Evolutionary conservation across 371 early-diverging fungal species (phyloP).

Genomic region (Agmasoma carcini): DNA sequence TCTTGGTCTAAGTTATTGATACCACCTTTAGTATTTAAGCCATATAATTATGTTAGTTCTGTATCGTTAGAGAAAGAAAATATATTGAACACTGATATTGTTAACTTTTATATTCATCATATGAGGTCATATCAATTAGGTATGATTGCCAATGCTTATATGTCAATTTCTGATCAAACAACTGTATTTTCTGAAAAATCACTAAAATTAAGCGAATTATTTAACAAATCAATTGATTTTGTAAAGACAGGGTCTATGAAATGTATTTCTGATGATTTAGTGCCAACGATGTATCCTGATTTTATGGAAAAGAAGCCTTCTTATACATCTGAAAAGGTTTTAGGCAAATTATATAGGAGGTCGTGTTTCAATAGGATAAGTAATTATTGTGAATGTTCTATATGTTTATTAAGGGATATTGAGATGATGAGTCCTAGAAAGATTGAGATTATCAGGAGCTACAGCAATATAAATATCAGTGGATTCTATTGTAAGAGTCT

Average conservation of each 20-base stretch:
- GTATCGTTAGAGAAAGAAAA: slow-evolving; percentile 42
- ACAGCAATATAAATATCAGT: not conserved
- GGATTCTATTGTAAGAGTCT: slow-evolving; percentile 1
- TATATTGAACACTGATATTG: slow-evolving; percentile 56
- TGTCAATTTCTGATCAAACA: slow-evolving; percentile 58
- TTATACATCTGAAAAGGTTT: slow-evolving; percentile 57
- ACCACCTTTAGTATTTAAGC: slow-evolving; percentile 52
- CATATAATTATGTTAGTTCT: slow-evolving; percentile 58
- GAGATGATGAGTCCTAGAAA: not conserved
- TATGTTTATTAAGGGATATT: not conserved
- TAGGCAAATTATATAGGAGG: slow-evolving; percentile 58
- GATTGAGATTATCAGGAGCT: not conserved
- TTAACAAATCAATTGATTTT: slow-evolving; percentile 60
- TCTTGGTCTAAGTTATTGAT: slow-evolving; percentile 61
- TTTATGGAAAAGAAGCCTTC: slow-evolving; percentile 60
- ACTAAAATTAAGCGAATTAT: slow-evolving; percentile 58
- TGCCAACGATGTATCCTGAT: slow-evolving; percentile 58
- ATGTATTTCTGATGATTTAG: slow-evolving; percentile 25
- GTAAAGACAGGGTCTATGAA: slow-evolving; percentile 59
- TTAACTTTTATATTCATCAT: slow-evolving; percentile 62
- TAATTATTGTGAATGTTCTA: not conserved
- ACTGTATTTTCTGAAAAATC: slow-evolving; percentile 57
- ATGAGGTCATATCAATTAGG: slow-evolving; percentile 62
- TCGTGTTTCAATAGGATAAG: not conserved
- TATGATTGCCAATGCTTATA: slow-evolving; percentile 61